Evolutionary conservation across 768 basidiomycete species (phyloP), one percentile per base, ranked within the genome.

Genomic region (Candolleomyces eurysporus): DNA sequence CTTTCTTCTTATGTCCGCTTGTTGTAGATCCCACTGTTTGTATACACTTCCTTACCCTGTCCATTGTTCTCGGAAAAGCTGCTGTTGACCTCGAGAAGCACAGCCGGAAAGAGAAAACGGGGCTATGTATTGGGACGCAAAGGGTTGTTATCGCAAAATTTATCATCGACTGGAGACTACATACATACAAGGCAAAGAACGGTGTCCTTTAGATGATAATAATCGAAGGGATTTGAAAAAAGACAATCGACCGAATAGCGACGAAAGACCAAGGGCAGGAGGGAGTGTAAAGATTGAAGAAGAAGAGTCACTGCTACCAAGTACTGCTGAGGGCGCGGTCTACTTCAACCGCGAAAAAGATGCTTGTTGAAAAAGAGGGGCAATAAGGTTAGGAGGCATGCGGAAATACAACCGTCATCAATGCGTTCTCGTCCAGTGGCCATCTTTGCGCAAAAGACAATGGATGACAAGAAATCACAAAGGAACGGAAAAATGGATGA

Each of bases 171-270:
- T 26, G 2, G 26, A 57, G 48, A 48, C 26, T 43, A 55, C 55
- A 52, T 42, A 58, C 32, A 57, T 32, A 62, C 39, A 58, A 26
- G 57, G 59, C 36, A 64, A 48, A 63, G 51, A 61, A 63, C 57
- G 55, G 55, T 55, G 49, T 50, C 42, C 42, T 43, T 43, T 43
- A 43, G 42, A n/a, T 26, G 13, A 49, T 49, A 49, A 49, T 11
- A 49, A n/a, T 49, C 13, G 48, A 49, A 49, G 43, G 43, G 13
- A 4, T 45, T 45, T 49, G 48, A n/a, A 10, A 21, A 19, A 14
- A 49, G 22, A 3, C 48, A 21, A 49, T 49, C 48, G 48, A n/a
- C 16, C 16, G 10, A n/a, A 26, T 3, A 49, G 48, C 48, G 48
- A 49, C 3, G 48, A 8, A 26, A n/a, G 48, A n/a, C 16, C 13